phyloP scores from a whole-genome alignment of 257 asterid genomes.

The Fraxinus cuspidata region DNA sequence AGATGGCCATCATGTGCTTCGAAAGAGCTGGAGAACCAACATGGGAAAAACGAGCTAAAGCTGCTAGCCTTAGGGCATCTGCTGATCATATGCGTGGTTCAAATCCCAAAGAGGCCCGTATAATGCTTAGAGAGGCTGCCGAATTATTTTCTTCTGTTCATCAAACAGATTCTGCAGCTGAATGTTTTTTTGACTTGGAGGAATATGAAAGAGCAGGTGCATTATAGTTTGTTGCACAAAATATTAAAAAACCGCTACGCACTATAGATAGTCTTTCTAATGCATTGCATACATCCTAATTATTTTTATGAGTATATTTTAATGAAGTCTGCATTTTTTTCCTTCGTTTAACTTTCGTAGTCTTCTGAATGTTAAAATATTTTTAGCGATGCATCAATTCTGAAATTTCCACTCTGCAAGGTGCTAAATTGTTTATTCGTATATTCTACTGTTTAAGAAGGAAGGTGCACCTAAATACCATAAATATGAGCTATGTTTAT shows the following conservation, averaged over 20 bases:
- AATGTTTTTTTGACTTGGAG: conserved; percentile 58
- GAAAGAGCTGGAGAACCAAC: conserved; percentile 62
- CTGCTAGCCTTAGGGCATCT: conserved; percentile 56
- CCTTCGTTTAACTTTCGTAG: neutral
- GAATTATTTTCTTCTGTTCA: conserved; percentile 57
- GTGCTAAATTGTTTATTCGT: neutral
- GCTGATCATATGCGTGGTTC: conserved; percentile 47
- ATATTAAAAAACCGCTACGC: neutral
- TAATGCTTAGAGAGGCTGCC: conserved; percentile 63
- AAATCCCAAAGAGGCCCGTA: conserved; percentile 42
- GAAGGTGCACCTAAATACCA: no score
- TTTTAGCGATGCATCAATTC: neutral
- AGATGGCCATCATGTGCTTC: conserved; percentile 72
- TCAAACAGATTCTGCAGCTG: conserved; percentile 59
- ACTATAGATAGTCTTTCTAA: neutral
- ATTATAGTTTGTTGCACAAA: neutral
- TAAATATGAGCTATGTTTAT: no score
- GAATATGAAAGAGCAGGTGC: conserved; percentile 69
- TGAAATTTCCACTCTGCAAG: neutral
- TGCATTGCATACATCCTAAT: neutral
- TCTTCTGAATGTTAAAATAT: neutral
- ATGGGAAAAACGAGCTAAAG: conserved; percentile 67
- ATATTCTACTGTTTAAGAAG: no score
- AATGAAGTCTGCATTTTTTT: neutral
- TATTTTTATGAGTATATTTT: neutral